Percentiles rank a stretch among this genome's conserved stretches.
phyloP scores from a whole-genome alignment of 2,329 filamentous ascomycete genomes.

The Macroventuria anomochaeta region DNA sequence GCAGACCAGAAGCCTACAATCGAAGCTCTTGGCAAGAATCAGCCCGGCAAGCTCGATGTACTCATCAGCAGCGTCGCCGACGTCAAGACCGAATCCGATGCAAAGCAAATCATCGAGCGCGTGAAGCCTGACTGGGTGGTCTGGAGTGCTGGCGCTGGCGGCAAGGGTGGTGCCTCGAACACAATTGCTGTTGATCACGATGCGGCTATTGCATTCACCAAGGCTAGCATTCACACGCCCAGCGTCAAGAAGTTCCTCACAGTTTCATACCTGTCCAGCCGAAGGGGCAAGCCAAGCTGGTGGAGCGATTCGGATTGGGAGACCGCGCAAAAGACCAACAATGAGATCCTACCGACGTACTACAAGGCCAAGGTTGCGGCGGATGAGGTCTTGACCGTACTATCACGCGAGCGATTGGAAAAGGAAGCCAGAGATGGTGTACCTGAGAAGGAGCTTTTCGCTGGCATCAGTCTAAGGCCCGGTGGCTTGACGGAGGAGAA shows the following conservation, averaged over 20 bases:
- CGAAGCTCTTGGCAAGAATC: conserved; percentile 63
- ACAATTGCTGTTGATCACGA: conserved; percentile 62
- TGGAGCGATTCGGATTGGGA: conserved; percentile 58
- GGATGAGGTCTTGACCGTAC: conserved; percentile 61
- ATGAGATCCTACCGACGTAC: conserved; percentile 59
- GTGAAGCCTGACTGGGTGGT: conserved; percentile 71
- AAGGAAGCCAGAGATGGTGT: conserved; percentile 39
- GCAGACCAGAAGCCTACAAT: conserved; percentile 71
- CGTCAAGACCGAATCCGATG: conserved; percentile 67
- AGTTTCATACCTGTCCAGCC: conserved; percentile 61
- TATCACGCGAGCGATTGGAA: conserved; percentile 42
- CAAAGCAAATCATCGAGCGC: conserved; percentile 66
- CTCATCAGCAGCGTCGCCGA: conserved; percentile 75
- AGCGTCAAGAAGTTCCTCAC: conserved; percentile 62
- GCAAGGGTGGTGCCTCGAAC: conserved; percentile 58
- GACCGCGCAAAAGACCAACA: conserved; percentile 54
- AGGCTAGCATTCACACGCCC: conserved; percentile 54
- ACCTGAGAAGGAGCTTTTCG: conserved; percentile 47
- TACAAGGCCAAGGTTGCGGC: conserved; percentile 62
- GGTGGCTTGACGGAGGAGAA: conserved; percentile 57
- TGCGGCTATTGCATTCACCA: conserved; percentile 62
- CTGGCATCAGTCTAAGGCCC: conserved; percentile 60
- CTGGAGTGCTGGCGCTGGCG: conserved; percentile 70
- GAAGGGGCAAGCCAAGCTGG: conserved; percentile 58
- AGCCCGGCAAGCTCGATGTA: conserved; percentile 70